Evolutionary conservation across 2,329 filamentous ascomycete species (phyloP).

Genomic region (Aureobasidium sp.): DNA sequence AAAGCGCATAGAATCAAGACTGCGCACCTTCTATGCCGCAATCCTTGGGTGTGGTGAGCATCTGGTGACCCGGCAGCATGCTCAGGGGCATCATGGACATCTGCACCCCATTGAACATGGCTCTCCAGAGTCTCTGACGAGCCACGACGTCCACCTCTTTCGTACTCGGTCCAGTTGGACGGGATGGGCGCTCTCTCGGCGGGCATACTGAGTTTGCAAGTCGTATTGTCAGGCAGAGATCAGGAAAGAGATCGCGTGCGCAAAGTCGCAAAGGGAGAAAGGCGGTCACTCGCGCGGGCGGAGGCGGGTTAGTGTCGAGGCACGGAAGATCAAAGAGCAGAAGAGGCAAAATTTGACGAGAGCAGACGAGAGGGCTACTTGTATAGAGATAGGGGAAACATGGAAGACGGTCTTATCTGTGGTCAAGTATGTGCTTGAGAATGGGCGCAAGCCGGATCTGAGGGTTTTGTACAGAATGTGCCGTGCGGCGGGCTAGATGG

Average conservation of each 20-base stretch:
- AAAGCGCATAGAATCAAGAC: neutral
- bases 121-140: conserved; percentile 28
- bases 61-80: conserved; percentile 15
- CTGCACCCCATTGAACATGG: conserved; percentile 14
- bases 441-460: conserved; percentile 1
- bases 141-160: conserved; percentile 33
- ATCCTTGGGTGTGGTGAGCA: neutral
- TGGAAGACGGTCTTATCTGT: conserved; percentile 1
- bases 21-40: conserved; percentile 29
- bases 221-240: neutral
- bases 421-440: neutral
- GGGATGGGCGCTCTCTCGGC: conserved; percentile 28
- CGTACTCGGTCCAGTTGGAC: conserved; percentile 41
- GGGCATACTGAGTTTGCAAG: neutral
- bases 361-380: neutral
- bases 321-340: neutral
- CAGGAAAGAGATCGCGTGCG: conserved; percentile 2
- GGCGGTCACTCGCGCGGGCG: neutral
- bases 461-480: conserved; percentile 10
- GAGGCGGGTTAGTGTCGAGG: neutral
- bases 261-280: neutral
- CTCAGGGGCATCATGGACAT: conserved; percentile 14
- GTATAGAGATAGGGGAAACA: conserved; percentile 9
- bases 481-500: conserved; percentile 7
- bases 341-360: conserved; percentile 1